phyloP scores from a whole-genome alignment of 1,284 basidiomycete species.

The Ganoderma resinaceum region DNA sequence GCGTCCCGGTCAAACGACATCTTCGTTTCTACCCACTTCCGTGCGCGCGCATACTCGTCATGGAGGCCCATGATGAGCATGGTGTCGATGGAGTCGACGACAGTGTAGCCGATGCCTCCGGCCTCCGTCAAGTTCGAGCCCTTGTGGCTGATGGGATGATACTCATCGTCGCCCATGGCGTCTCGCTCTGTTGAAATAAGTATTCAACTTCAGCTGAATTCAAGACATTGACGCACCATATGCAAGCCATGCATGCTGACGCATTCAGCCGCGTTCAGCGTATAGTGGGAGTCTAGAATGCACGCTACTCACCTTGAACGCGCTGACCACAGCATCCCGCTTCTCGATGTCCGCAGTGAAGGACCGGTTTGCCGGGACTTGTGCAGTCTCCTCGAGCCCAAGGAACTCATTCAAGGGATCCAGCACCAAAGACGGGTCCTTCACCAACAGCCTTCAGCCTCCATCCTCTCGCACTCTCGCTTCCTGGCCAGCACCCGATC shows the following conservation, averaged over 20 bases:
- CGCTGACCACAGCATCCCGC: constrained; percentile 73
- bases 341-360: constrained; percentile 65
- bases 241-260: constrained; percentile 79
- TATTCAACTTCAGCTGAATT: constrained; percentile 3
- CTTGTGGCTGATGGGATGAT: constrained; percentile 79
- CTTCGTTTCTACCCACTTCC: constrained; percentile 77
- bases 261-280: constrained; percentile 13
- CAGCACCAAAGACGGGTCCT: constrained; percentile 26
- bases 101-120: constrained; percentile 87
- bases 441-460: constrained; percentile 7
- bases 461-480: not conserved
- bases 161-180: constrained; percentile 91
- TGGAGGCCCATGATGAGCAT: constrained; percentile 87
- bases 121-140: constrained; percentile 79
- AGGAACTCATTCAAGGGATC: constrained; percentile 27
- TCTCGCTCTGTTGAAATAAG: constrained; percentile 69
- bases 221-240: constrained; percentile 61
- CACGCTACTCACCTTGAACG: constrained; percentile 71
- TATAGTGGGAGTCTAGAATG: not conserved
- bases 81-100: constrained; percentile 86
- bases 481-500: not conserved
- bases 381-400: constrained; percentile 23
- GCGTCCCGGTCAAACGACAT: constrained; percentile 84
- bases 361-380: constrained; percentile 27
- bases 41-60: constrained; percentile 81